These are phyloP conservation scores for Sporothrix luriei DNA, from an alignment of 2,329 filamentous ascomycete genomes.

Conservation along the genomic window DNA sequence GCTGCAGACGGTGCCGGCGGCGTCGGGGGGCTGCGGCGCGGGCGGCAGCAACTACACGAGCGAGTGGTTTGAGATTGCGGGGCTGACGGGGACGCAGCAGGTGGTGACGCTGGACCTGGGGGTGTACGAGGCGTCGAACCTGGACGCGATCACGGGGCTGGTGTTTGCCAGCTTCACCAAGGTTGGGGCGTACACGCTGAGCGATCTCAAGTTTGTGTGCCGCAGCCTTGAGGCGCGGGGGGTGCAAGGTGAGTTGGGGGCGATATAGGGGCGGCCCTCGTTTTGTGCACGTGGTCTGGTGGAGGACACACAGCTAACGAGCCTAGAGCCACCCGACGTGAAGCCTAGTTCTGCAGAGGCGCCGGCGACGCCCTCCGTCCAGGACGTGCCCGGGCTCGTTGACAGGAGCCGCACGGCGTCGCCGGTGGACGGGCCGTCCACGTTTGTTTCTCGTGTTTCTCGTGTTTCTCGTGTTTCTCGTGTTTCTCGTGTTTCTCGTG, in stretches of 20 bases:
- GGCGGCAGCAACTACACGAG: conserved; percentile 35
- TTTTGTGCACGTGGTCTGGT: too few species aligned
- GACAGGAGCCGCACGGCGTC: conserved; percentile 22
- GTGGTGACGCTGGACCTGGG: conserved; percentile 35
- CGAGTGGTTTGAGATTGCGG: conserved; percentile 33
- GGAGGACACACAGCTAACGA: conserved; percentile 25
- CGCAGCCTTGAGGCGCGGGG: conserved; percentile 26
- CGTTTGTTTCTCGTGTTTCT: neutral
- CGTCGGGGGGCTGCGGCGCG: conserved; percentile 24
- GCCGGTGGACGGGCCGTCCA: conserved; percentile 19
- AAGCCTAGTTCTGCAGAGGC: conserved; percentile 20
- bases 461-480: too few species aligned
- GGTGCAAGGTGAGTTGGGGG: conserved; percentile 25
- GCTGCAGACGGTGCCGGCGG: conserved; percentile 31
- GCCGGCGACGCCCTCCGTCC: conserved; percentile 27
- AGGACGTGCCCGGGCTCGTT: conserved; percentile 29
- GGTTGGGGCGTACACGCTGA: conserved; percentile 31
- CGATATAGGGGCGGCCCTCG: too few species aligned
- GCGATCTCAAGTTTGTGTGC: conserved; percentile 35
- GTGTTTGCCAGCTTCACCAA: conserved; percentile 34
- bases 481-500: neutral
- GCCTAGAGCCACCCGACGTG: conserved; percentile 32
- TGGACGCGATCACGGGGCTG: conserved; percentile 33
- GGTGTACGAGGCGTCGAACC: conserved; percentile 32
- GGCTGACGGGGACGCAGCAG: conserved; percentile 32